Conservation (phyloP, 164 flowering plant genomes). For the Tinospora cordifolia region DNA sequence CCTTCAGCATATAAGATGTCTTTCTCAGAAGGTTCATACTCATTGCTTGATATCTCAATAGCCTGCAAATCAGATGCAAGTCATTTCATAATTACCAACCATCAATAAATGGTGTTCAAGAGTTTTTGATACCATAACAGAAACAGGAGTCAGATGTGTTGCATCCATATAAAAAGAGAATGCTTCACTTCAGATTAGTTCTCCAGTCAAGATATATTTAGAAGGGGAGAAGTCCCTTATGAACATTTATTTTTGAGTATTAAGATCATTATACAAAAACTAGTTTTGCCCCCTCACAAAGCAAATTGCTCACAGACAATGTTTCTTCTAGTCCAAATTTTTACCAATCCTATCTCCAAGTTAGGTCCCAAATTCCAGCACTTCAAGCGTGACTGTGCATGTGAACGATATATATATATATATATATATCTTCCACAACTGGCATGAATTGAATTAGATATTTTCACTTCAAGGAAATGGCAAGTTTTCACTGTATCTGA, state of each 20-base stretch:
- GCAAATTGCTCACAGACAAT: background rate
- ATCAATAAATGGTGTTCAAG: too few species aligned
- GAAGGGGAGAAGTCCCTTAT: background rate
- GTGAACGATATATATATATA: background rate
- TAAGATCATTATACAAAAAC: background rate
- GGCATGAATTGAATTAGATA: background rate
- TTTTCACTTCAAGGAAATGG: background rate
- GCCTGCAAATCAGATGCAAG: constrained; percentile 42
- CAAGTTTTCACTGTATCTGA: background rate
- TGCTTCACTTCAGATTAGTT: background rate
- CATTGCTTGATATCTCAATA: constrained; percentile 93
- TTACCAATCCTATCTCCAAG: background rate
- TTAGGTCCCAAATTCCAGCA: background rate
- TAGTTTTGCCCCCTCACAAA: background rate
- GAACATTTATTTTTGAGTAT: background rate
- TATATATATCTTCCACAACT: background rate
- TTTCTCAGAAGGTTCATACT: constrained; percentile 84
- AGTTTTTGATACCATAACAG: too few species aligned
- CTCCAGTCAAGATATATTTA: background rate
- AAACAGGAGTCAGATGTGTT: too few species aligned
- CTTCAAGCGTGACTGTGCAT: too few species aligned
- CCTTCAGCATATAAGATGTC: constrained; percentile 96
- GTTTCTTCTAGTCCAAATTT: background rate
- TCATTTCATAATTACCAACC: too few species aligned
- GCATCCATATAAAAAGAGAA: too few species aligned